Evolutionary conservation across 257 asterid species (phyloP).

Genomic region (Fraxinus quadrangulata): DNA sequence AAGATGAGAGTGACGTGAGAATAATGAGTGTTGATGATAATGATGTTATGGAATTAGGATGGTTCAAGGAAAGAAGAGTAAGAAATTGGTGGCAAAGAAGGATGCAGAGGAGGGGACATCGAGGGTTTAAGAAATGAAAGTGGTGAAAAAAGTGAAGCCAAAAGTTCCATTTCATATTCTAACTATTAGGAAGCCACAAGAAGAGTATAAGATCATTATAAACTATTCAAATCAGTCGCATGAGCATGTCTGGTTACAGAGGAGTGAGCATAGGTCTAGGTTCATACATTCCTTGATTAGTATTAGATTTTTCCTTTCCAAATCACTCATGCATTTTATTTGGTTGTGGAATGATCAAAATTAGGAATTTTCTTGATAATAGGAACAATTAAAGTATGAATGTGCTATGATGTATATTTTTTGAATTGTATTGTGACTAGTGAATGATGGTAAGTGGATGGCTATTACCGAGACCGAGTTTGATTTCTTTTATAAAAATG

Average conservation of each 20-base stretch:
- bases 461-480: too few relatives aligned
- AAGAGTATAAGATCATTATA: slow-evolving; percentile 75
- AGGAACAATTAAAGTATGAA: not conserved
- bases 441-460: not conserved
- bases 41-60: slow-evolving; percentile 52
- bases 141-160: slow-evolving; percentile 69
- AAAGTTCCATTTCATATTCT: slow-evolving; percentile 82
- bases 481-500: too few relatives aligned
- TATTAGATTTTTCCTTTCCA: not conserved
- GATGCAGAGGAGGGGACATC: slow-evolving; percentile 33
- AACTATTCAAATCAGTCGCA: slow-evolving; percentile 78
- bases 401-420: not conserved
- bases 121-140: slow-evolving; percentile 55
- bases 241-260: slow-evolving; percentile 91
- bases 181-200: slow-evolving; percentile 71
- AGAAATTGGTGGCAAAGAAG: slow-evolving; percentile 38
- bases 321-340: not conserved
- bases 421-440: not conserved
- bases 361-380: not conserved
- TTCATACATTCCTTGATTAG: slow-evolving; percentile 80
- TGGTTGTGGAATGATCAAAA: not conserved
- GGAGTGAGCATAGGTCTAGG: slow-evolving; percentile 68
- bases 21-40: slow-evolving; percentile 31
- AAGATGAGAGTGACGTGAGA: slow-evolving; percentile 62
- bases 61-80: slow-evolving; percentile 72